phyloP scores from a whole-genome alignment of 805 yeast species.

The Nakazawaea siamensis region DNA sequence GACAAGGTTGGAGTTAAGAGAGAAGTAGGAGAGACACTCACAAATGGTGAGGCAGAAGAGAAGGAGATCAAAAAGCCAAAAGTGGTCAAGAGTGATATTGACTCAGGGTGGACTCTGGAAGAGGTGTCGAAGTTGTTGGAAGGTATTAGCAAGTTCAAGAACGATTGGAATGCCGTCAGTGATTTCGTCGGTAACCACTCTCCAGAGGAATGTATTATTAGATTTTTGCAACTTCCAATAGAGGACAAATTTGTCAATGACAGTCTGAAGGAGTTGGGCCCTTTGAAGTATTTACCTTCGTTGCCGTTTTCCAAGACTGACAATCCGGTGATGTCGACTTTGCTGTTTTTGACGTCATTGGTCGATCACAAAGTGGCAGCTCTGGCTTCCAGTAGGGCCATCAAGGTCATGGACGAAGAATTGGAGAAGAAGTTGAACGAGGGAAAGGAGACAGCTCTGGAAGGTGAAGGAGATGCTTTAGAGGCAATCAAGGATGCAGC shows the following conservation, averaged over 20 bases:
- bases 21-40: neutral
- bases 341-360: conserved; percentile 76
- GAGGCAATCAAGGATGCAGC: conserved; percentile 49
- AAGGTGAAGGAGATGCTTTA: conserved; percentile 15
- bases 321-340: conserved; percentile 90
- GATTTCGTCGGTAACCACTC: conserved; percentile 58
- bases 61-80: conserved; percentile 26
- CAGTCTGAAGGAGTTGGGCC: conserved; percentile 45
- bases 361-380: conserved; percentile 83
- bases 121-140: conserved; percentile 54
- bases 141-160: conserved; percentile 52
- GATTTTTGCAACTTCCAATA: conserved; percentile 72
- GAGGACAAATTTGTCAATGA: conserved; percentile 64
- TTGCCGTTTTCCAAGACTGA: conserved; percentile 81
- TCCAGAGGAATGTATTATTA: conserved; percentile 71
- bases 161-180: conserved; percentile 78
- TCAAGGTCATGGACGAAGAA: conserved; percentile 37
- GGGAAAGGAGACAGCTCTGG: conserved; percentile 17
- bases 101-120: conserved; percentile 55
- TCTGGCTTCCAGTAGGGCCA: conserved; percentile 67
- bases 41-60: conserved; percentile 4
- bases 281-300: conserved; percentile 74
- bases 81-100: conserved; percentile 26
- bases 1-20: conserved; percentile 1
- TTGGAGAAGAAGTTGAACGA: conserved; percentile 29